Evolutionary conservation across 2,329 filamentous ascomycete genomes (phyloP), one percentile per base, ranked within the genome.

Genomic region (Trichoderma brevicompactum): DNA sequence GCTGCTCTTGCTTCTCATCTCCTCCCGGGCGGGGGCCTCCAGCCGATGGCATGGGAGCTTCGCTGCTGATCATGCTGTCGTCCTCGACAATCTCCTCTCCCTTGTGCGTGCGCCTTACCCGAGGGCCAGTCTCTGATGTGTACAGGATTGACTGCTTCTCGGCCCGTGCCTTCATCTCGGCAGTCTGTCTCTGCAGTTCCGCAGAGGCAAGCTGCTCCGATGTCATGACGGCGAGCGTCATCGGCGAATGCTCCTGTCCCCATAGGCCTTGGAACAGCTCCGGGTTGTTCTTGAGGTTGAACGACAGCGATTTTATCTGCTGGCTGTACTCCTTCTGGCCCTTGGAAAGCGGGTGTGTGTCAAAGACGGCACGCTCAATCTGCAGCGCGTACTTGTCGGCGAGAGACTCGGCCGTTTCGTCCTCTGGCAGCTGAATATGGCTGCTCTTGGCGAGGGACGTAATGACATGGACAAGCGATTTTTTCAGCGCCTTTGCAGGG

Each of bases 151-250:
- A 91, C 75, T 94, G 91, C 72, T 93, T 92, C 73, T 95, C 92
- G 0, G 88, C 87, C 67, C 87, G 85, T 58, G 91, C 90, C 76
- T 91, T 90, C 83, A 94, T 88, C 71, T 89, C 87, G 15, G 90
- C 90, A 28, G 87, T 90, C 74, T 92, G 86, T 34, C 85, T 85
- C 75, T 97, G 92, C 73, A 94, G 84, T 75, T 98, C 94, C 69
- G 96, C 91, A 65, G 92, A 96, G 1, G 93, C 93, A 83, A 99
- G 92, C 73, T 97, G 92, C 73, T 95, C 91, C 1, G 91, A 87
- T 13, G 87, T 89, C 95, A 99, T 97, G 60, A 86, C 86, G n/a
- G 92, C 91, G 52, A 99, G 83, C 65, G 87, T 87, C n/a, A 89
- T 82, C 0, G 94, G 87, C 7, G 89, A 87, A 41, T 97, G 81